These are phyloP conservation scores for Phytopythium vexans DNA, from an alignment of 352 stramenopile genomes.

Conservation along the genomic window DNA sequence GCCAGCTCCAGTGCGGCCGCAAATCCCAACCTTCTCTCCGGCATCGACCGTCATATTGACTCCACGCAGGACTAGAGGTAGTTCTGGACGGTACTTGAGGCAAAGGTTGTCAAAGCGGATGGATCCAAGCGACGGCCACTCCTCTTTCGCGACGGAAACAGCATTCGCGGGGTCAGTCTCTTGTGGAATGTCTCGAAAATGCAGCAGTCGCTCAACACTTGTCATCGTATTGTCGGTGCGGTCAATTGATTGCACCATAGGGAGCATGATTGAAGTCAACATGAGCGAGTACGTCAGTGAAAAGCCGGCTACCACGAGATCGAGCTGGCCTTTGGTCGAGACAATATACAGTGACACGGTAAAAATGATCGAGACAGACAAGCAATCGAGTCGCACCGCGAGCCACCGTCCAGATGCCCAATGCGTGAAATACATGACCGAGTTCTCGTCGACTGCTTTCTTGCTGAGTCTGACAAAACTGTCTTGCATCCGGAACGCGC, in stretches of 20 bases:
- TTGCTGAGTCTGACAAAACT: constrained; percentile 22
- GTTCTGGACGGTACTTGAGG: constrained; percentile 34
- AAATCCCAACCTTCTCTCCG: constrained; percentile 33
- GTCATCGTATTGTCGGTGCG: constrained; percentile 37
- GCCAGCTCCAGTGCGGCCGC: constrained; percentile 30
- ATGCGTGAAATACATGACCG: constrained; percentile 20
- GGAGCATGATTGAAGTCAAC: constrained; percentile 43
- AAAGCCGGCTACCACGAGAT: constrained; percentile 20
- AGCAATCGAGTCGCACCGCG: constrained; percentile 81
- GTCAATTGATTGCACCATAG: constrained; percentile 31
- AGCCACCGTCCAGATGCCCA: constrained; percentile 80
- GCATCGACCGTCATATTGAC: constrained; percentile 22
- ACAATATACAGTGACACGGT: constrained; percentile 82
- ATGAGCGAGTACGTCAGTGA: constrained; percentile 31
- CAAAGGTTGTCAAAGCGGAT: constrained; percentile 26
- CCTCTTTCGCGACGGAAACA: constrained; percentile 11
- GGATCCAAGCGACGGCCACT: constrained; percentile 24
- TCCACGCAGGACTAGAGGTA: constrained; percentile 33
- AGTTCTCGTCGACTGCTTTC: constrained; percentile 17
- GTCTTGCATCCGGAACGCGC: constrained; percentile 39
- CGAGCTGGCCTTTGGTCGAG: constrained; percentile 30
- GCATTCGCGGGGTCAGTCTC: constrained; percentile 18
- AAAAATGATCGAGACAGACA: constrained; percentile 77
- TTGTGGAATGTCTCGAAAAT: constrained; percentile 19
- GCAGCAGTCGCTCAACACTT: constrained; percentile 25